Base-by-base conservation (phyloP, 2,329 filamentous ascomycete genomes). In the Stagonosporopsis rhizophila region DNA sequence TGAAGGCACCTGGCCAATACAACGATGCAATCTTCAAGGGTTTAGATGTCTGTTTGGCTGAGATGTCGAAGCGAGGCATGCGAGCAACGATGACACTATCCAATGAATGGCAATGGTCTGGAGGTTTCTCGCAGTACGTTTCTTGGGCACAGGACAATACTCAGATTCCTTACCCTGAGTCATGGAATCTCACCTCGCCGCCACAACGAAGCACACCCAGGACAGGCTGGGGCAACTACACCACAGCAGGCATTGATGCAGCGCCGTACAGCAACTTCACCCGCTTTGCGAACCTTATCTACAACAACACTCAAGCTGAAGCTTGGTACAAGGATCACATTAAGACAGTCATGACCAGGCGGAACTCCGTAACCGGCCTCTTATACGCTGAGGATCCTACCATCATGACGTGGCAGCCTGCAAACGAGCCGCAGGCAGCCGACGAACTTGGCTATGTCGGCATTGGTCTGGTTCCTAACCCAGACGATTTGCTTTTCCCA, bases 331-430 rank as follows among this genome's bases (percentile, higher is more conserved):
- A 73, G 37, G 67, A 70, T 15, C 75, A 78, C 49, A 75, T 78
- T 50, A 68, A 67, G 49, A 73, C 68, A 0, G 72, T 78, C 8
- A 68, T 75, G 44, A 66, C 47, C n/a, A 65, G 75, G 1, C 64
- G 60, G n/a, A 78, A 78, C 56, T 74, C 71, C 1, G 61, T 77
- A 7, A 77, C 72, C 25, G 73, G 74, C 1, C 67, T 72, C 1
- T 27, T 68, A 1, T 78, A 78, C 59, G 72, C 58, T 6, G 69
- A 77, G 6, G 52, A 56, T 23, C 52, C 75, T 0, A 75, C 75
- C 1, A 71, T 77, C 46, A 78, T 77, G 75, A 77, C 75, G 15
- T 78, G 75, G 75, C 73, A 78, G 54, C 62, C 77, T 7, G 75
- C 75, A 25, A 78, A 78, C 45, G 75, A 78, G 52, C 75, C 75